Percentiles rank a stretch among this genome's conserved stretches.
Conservation (phyloP, 495 filamentous ascomycete species). For the Neurospora sp. region DNA sequence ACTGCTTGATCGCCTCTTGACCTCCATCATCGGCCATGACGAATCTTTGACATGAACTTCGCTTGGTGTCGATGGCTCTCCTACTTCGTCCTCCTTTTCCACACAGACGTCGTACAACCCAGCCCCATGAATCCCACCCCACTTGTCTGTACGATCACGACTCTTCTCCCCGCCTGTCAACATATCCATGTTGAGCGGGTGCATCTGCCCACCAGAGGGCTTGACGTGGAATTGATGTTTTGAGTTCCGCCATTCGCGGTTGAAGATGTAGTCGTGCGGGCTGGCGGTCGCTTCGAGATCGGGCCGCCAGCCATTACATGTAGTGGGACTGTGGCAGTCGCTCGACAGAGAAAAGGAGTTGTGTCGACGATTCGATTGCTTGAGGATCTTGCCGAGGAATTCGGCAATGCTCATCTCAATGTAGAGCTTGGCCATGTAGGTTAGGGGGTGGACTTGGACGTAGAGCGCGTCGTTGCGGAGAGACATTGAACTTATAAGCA, state of each 20-base stretch:
- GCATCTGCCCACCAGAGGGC: constrained; percentile 7
- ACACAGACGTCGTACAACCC: not conserved
- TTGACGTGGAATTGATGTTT: not conserved
- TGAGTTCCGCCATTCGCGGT: constrained; percentile 4
- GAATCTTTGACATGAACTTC: not conserved
- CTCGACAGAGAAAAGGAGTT: not conserved
- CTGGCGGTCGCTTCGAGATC: not conserved
- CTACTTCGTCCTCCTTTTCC: not conserved
- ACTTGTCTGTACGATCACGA: not conserved
- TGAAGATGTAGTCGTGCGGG: not conserved
- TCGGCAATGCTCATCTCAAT: constrained; percentile 47
- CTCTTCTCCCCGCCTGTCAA: not conserved
- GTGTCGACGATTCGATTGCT: constrained; percentile 3
- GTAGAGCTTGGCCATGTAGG: constrained; percentile 40
- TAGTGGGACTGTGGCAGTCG: not conserved
- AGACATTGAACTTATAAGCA: constrained; percentile 24
- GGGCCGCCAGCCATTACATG: not conserved
- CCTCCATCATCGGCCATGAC: not conserved
- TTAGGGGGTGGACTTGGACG: constrained; percentile 42
- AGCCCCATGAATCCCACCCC: not conserved
- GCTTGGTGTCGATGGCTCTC: not conserved
- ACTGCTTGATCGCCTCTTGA: not conserved
- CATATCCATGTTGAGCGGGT: constrained; percentile 7
- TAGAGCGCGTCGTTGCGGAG: constrained; percentile 25
- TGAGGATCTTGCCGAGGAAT: constrained; percentile 31